A percentile compares a stretch with the other conserved stretches of the same genome.
Conservation (phyloP, 2,329 filamentous ascomycete species). For the Xylariomycetidae sp. region DNA sequence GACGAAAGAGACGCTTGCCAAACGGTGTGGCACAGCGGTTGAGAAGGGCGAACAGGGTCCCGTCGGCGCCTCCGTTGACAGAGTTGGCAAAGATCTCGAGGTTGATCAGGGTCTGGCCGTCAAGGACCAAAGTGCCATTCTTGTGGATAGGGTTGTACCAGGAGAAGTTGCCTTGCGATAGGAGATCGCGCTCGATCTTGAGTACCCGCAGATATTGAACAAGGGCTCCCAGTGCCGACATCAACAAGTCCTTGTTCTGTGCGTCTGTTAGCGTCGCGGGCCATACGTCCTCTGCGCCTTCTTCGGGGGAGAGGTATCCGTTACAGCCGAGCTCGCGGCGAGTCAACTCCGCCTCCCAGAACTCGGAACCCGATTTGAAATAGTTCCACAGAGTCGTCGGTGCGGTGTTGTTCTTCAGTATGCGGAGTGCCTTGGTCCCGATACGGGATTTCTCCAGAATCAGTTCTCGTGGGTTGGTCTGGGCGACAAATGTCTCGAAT, state of each 20-base stretch:
- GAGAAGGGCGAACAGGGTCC: slow-evolving; percentile 83
- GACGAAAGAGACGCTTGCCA: slow-evolving; percentile 89
- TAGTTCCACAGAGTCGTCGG: slow-evolving; percentile 96
- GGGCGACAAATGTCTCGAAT: slow-evolving; percentile 94
- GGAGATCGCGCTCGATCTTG: slow-evolving; percentile 81
- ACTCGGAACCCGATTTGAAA: slow-evolving; percentile 80
- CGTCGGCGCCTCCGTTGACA: slow-evolving; percentile 77
- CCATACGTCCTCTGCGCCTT: slow-evolving; percentile 58
- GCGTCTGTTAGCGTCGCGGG: slow-evolving; percentile 68
- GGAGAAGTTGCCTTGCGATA: slow-evolving; percentile 86
- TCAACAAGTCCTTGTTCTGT: slow-evolving; percentile 72
- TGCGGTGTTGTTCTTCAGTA: slow-evolving; percentile 91
- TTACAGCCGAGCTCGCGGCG: slow-evolving; percentile 74
- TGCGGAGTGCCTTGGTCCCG: slow-evolving; percentile 83
- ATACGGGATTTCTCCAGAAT: slow-evolving; percentile 82
- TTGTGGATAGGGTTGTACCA: slow-evolving; percentile 88
- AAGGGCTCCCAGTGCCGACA: slow-evolving; percentile 88
- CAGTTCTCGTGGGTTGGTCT: slow-evolving; percentile 83
- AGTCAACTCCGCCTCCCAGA: slow-evolving; percentile 82
- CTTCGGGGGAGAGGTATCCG: slow-evolving; percentile 68
- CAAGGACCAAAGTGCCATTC: slow-evolving; percentile 86
- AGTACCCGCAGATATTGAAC: slow-evolving; percentile 81
- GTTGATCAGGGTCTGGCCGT: slow-evolving; percentile 95
- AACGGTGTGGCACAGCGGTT: slow-evolving; percentile 96
- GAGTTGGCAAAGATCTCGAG: slow-evolving; percentile 96